These are phyloP conservation scores for Xylaria acuta DNA, from an alignment of 495 filamentous ascomycete species.

Conservation along the genomic window DNA sequence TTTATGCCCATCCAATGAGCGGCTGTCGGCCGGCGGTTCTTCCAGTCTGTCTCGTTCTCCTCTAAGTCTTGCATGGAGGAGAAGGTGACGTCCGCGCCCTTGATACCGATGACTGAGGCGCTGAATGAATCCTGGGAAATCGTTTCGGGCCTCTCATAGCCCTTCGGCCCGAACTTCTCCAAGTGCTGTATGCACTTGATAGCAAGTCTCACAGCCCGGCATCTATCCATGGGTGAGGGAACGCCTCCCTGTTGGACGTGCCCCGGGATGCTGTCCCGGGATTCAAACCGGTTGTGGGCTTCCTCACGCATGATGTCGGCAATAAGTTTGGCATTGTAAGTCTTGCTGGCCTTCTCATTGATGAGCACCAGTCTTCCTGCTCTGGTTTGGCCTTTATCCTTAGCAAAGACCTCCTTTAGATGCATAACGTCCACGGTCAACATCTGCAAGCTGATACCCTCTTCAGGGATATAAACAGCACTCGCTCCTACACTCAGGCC, in stretches of 20 bases:
- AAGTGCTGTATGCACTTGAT: conserved; percentile 91
- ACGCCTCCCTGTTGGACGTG: conserved; percentile 97
- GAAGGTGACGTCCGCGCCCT: conserved; percentile 87
- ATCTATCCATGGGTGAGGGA: conserved; percentile 94
- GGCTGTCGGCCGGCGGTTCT: conserved; percentile 78
- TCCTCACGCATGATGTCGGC: conserved; percentile 96
- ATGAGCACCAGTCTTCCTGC: conserved; percentile 93
- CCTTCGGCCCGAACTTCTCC: conserved; percentile 72
- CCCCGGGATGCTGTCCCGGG: conserved; percentile 90
- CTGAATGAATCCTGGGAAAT: conserved; percentile 75
- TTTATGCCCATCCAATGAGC: conserved; percentile 88
- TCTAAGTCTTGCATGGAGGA: conserved; percentile 77
- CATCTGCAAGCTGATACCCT: conserved; percentile 94
- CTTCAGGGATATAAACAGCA: conserved; percentile 98
- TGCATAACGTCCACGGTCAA: conserved; percentile 89
- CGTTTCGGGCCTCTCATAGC: conserved; percentile 57
- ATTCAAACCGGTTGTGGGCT: conserved; percentile 89
- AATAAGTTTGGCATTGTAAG: conserved; percentile 90
- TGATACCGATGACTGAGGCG: conserved; percentile 85
- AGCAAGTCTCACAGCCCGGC: conserved; percentile 87
- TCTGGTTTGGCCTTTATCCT: conserved; percentile 86
- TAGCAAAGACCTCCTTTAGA: conserved; percentile 81
- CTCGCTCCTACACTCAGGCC: conserved; percentile 88
- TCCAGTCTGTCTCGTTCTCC: conserved; percentile 90
- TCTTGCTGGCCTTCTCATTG: conserved; percentile 89